Percentiles rank a stretch among this genome's conserved stretches.
Conservation (phyloP, 495 filamentous ascomycete species). For the Daldinia decipiens region DNA sequence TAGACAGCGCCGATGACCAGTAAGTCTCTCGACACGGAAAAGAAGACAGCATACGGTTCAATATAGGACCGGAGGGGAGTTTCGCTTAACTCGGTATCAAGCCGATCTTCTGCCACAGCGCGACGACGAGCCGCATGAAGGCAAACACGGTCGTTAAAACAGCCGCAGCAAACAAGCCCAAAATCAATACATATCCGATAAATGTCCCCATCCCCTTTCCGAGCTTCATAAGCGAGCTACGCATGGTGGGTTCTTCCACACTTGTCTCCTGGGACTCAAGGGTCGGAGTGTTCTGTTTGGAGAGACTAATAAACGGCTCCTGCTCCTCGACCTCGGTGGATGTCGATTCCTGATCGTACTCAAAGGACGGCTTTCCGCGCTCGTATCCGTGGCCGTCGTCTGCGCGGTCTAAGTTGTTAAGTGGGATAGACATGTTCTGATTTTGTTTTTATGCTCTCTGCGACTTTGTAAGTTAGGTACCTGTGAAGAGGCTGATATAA, state of each 20-base stretch:
- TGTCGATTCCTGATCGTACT: neutral
- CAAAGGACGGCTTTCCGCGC: neutral
- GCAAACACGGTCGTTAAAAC: neutral
- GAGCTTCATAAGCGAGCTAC: neutral
- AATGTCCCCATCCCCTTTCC: neutral
- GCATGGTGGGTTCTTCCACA: neutral
- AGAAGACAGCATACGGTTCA: no score
- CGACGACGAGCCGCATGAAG: neutral
- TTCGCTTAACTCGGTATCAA: neutral
- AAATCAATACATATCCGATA: neutral
- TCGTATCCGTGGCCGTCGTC: neutral
- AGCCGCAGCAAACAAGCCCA: no score
- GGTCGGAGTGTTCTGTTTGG: neutral
- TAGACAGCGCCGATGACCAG: neutral
- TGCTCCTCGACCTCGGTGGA: neutral
- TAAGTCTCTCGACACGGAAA: no score
- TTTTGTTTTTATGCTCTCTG: neutral
- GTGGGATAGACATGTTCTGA: neutral
- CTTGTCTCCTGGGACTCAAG: neutral
- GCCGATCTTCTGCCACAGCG: constrained; percentile 6
- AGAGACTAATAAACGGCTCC: neutral
- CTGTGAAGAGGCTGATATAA: neutral
- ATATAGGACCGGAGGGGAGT: neutral
- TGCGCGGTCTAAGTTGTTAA: neutral
- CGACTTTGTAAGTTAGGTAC: neutral